A percentile compares a stretch with the other conserved stretches of the same genome.
Evolutionary conservation across 139 green algal species (phyloP).

Genomic region (Volvox africanus): DNA sequence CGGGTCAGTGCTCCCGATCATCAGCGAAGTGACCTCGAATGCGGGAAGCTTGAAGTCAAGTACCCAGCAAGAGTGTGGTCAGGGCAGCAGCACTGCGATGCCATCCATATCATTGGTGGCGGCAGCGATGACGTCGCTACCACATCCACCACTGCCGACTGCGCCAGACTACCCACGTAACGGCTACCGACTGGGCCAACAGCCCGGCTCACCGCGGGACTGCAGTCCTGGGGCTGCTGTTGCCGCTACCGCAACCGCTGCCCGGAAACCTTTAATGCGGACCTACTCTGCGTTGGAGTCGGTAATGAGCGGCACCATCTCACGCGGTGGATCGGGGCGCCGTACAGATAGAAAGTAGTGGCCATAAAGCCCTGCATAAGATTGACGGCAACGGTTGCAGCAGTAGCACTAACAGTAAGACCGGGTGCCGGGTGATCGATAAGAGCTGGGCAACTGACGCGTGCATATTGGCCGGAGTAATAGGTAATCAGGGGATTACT

Average conservation of each 20-base stretch:
- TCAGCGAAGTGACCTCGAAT: neutral
- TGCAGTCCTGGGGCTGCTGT: neutral
- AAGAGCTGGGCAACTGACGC: neutral
- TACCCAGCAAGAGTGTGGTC: neutral
- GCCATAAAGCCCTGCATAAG: neutral
- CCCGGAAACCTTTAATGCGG: neutral
- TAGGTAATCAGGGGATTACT: no score
- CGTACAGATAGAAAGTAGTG: neutral
- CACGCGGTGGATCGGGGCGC: neutral
- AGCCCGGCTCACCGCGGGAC: no score
- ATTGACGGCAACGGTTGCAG: neutral
- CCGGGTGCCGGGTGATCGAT: no score
- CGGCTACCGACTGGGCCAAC: no score
- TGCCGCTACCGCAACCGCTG: no score
- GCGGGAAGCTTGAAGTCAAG: neutral
- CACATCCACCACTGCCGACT: no score
- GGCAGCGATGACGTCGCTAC: neutral
- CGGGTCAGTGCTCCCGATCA: neutral
- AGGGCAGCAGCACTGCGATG: no score
- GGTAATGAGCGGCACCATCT: no score
- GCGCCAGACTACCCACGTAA: no score
- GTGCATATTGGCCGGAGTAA: neutral
- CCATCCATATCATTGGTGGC: no score
- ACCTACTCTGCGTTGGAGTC: neutral
- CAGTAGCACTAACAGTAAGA: neutral